phyloP scores from a whole-genome alignment of 2,329 filamentous ascomycete genomes.

The Apiospora koreana region DNA sequence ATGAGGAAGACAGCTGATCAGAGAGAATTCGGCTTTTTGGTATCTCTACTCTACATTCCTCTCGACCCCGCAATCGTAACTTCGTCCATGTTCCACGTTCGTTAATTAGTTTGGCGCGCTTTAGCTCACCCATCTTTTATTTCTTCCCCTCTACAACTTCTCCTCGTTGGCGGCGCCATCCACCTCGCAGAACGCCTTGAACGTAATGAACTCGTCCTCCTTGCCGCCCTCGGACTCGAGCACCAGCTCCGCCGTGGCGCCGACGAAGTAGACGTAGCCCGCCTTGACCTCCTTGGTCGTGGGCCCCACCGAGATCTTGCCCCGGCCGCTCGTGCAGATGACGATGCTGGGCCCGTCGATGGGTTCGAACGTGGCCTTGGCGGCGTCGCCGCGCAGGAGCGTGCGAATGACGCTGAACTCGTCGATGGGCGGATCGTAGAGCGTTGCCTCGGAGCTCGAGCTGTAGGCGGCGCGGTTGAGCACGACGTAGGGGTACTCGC shows the following conservation, averaged over 20 bases:
- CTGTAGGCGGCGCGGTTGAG: conserved; percentile 82
- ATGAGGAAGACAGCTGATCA: no score
- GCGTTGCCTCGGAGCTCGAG: conserved; percentile 67
- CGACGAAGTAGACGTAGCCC: conserved; percentile 81
- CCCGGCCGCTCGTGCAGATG: conserved; percentile 83
- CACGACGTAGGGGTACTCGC: conserved; percentile 82
- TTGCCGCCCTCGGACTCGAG: conserved; percentile 66
- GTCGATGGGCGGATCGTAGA: conserved; percentile 96
- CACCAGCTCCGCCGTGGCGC: conserved; percentile 80
- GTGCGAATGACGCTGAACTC: conserved; percentile 91
- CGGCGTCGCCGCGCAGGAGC: conserved; percentile 67
- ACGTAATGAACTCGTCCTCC: conserved; percentile 77
- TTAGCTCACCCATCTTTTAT: not conserved
- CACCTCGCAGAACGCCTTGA: conserved; percentile 93
- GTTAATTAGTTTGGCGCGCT: not conserved
- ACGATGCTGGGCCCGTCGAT: conserved; percentile 89
- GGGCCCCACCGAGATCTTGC: conserved; percentile 81
- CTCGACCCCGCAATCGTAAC: not conserved
- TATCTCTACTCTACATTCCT: no score
- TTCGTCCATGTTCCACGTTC: not conserved
- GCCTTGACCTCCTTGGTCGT: conserved; percentile 74
- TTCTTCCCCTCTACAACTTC: conserved; percentile 9
- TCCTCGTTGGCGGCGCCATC: conserved; percentile 37
- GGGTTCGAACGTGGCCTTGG: conserved; percentile 85
- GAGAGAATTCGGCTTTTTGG: no score